Conservation (phyloP, 352 stramenopile species). For the Paralagenidium karlingii region DNA sequence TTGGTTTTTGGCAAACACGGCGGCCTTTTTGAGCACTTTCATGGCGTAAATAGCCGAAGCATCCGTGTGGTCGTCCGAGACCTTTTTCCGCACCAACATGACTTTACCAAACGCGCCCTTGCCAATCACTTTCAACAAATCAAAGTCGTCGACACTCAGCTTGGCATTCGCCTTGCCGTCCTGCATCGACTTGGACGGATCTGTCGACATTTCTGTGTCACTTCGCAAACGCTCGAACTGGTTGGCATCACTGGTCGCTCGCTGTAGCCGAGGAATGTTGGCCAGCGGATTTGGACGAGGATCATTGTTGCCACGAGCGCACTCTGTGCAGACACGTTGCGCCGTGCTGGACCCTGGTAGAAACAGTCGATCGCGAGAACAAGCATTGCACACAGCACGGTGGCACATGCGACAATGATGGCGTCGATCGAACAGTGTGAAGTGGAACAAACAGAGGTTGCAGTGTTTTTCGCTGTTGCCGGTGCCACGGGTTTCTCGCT, state of each 20-base stretch:
- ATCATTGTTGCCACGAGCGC: slow-evolving; percentile 69
- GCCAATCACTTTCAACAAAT: slow-evolving; percentile 92
- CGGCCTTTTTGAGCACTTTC: slow-evolving; percentile 89
- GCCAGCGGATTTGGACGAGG: slow-evolving; percentile 36
- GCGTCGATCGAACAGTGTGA: slow-evolving; percentile 80
- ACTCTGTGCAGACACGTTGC: slow-evolving; percentile 81
- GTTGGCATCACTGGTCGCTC: slow-evolving; percentile 39
- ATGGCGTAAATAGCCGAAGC: slow-evolving; percentile 86
- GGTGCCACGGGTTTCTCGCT: slow-evolving; percentile 11
- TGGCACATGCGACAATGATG: slow-evolving; percentile 86
- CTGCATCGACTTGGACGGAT: slow-evolving; percentile 29
- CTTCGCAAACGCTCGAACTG: slow-evolving; percentile 38
- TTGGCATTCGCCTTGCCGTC: slow-evolving; percentile 29
- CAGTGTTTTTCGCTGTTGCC: slow-evolving; percentile 80
- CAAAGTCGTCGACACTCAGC: slow-evolving; percentile 88
- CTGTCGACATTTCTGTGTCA: slow-evolving; percentile 68
- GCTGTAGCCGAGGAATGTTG: slow-evolving; percentile 21
- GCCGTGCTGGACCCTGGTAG: slow-evolving; percentile 72
- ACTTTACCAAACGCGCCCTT: slow-evolving; percentile 95
- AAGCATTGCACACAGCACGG: slow-evolving; percentile 78
- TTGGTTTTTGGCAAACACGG: slow-evolving; percentile 87
- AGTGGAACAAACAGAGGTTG: slow-evolving; percentile 84
- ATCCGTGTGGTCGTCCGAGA: slow-evolving; percentile 42
- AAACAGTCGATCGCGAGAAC: slow-evolving; percentile 75
- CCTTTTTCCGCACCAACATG: slow-evolving; percentile 90